phyloP scores from a whole-genome alignment of 805 yeast species.

The Sporopachydermia quercuum region DNA sequence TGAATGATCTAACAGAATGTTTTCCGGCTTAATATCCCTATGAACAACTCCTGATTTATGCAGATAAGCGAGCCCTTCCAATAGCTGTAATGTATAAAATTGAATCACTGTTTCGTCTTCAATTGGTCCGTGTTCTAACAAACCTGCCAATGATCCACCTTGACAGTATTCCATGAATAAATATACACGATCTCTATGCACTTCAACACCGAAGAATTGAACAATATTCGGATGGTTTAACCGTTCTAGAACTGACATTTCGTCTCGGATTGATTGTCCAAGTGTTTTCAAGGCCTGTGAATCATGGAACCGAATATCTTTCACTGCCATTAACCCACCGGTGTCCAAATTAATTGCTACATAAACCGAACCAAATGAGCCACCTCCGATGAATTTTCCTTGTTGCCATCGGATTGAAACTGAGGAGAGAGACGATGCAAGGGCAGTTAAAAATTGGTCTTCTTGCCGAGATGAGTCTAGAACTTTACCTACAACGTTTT shows the following conservation, averaged over 20 bases:
- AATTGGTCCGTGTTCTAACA: conserved; percentile 82
- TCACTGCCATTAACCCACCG: conserved; percentile 94
- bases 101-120: conserved; percentile 91
- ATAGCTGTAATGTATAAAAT: conserved; percentile 78
- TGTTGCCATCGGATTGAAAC: conserved; percentile 96
- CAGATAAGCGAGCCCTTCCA: conserved; percentile 88
- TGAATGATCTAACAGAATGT: conserved; percentile 74
- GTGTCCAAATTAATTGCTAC: conserved; percentile 87
- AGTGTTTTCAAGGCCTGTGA: conserved; percentile 70
- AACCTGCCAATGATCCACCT: conserved; percentile 80
- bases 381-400: conserved; percentile 86
- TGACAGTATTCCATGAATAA: conserved; percentile 97
- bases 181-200: conserved; percentile 87
- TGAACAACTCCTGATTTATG: conserved; percentile 95
- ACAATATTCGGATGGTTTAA: conserved; percentile 92
- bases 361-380: conserved; percentile 88
- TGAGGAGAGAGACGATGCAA: conserved; percentile 81
- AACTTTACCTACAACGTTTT: conserved; percentile 65
- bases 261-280: conserved; percentile 84
- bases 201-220: conserved; percentile 93
- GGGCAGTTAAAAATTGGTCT: conserved; percentile 68
- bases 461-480: conserved; percentile 78
- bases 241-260: conserved; percentile 92
- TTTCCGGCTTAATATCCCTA: conserved; percentile 92
- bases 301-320: conserved; percentile 85